Evolutionary conservation across 345 rosid genomes (phyloP).

Genomic region (Carallia brachiata): DNA sequence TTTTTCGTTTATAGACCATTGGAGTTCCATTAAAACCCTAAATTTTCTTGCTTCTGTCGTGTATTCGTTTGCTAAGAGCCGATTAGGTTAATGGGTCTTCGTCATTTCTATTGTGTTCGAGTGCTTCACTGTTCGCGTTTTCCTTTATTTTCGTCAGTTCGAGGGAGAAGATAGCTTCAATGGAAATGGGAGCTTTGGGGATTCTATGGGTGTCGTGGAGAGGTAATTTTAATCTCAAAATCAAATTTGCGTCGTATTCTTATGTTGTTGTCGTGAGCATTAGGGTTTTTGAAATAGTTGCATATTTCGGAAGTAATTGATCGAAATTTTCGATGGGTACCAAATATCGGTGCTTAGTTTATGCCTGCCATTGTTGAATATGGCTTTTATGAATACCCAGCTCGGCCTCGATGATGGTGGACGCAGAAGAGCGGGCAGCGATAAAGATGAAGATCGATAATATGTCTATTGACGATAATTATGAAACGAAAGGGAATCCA

Average conservation of each 20-base stretch:
- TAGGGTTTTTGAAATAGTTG: constrained; percentile 47
- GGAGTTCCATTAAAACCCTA: constrained; percentile 61
- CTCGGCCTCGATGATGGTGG: constrained; percentile 14
- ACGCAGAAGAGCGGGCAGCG: constrained; percentile 25
- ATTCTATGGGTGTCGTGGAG: constrained; percentile 52
- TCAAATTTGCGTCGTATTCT: constrained; percentile 13
- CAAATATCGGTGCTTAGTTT: constrained; percentile 20
- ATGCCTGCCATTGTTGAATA: constrained; percentile 16
- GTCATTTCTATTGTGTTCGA: constrained; percentile 28
- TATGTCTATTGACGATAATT: constrained; percentile 36
- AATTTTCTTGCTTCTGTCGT: constrained; percentile 39
- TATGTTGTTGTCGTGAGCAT: constrained; percentile 18
- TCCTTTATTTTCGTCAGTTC: constrained; percentile 35
- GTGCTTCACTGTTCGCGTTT: constrained; percentile 17
- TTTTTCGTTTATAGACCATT: constrained; percentile 29
- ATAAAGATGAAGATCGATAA: constrained; percentile 26
- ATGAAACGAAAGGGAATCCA: not conserved
- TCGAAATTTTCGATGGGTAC: constrained; percentile 30
- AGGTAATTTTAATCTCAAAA: constrained; percentile 43
- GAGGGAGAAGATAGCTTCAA: constrained; percentile 50
- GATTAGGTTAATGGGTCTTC: constrained; percentile 63
- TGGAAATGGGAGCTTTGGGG: constrained; percentile 64
- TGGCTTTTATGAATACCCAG: constrained; percentile 29
- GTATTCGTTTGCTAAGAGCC: constrained; percentile 21
- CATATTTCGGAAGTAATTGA: constrained; percentile 25